Conservation (phyloP, 108 stramenopile species). For the Thalassiosira profunda region DNA sequence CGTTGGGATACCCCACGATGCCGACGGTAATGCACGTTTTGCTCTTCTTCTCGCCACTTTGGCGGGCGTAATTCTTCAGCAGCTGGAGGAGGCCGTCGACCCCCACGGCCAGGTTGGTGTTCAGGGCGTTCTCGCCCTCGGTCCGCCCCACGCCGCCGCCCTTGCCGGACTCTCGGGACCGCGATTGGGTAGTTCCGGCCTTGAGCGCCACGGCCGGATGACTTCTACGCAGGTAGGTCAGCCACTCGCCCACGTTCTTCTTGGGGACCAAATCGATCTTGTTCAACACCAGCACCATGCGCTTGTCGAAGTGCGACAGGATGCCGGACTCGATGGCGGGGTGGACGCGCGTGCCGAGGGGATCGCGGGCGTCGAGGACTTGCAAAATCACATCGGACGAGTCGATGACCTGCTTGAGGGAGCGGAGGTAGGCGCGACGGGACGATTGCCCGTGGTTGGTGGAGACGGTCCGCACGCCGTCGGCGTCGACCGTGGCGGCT, state of each 20-base stretch:
- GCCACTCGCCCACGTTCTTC: slow-evolving; percentile 93
- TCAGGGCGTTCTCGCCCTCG: slow-evolving; percentile 53
- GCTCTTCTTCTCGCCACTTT: slow-evolving; percentile 60
- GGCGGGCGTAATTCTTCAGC: slow-evolving; percentile 99
- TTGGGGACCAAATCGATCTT: slow-evolving; percentile 99
- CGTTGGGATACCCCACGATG: slow-evolving; percentile 94
- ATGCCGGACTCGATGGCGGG: slow-evolving; percentile 91
- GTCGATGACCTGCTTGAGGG: slow-evolving; percentile 97
- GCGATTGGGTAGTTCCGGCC: slow-evolving; percentile 61
- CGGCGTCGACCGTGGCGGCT: slow-evolving; percentile 7
- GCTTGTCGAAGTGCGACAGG: slow-evolving; percentile 87
- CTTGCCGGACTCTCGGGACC: slow-evolving; percentile 51
- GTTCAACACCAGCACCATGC: slow-evolving; percentile 98
- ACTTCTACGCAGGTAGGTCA: slow-evolving; percentile 84
- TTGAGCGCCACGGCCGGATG: slow-evolving; percentile 97
- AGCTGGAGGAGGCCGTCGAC: slow-evolving; percentile 95
- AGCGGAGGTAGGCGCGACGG: slow-evolving; percentile 84
- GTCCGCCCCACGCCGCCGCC: slow-evolving; percentile 64
- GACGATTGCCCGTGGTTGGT: slow-evolving; percentile 51
- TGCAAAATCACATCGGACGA: slow-evolving; percentile 96
- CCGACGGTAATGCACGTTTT: slow-evolving; percentile 93
- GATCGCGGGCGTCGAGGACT: slow-evolving; percentile 99
- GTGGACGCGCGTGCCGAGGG: slow-evolving; percentile 92
- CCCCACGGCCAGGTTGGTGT: slow-evolving; percentile 81
- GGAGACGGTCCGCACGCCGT: slow-evolving; percentile 8